Conservation (phyloP, 805 yeast genomes). For the Lipomyces oligophaga region DNA sequence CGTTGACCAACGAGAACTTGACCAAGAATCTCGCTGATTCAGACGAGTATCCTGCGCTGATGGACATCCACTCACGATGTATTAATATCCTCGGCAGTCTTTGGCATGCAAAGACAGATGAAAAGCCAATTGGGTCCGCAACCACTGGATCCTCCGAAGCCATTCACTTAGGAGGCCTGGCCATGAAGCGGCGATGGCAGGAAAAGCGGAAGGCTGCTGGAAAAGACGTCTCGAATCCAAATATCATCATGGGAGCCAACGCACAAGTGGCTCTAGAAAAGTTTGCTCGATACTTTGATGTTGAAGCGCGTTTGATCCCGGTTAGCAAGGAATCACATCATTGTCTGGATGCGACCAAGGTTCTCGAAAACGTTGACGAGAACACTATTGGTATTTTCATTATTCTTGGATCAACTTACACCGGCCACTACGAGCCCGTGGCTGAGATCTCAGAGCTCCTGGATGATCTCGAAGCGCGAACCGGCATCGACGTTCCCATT, state of each 20-base stretch:
- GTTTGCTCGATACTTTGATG: conserved; percentile 91
- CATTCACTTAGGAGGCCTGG: conserved; percentile 87
- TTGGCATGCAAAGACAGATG: conserved; percentile 66
- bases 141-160: conserved; percentile 95
- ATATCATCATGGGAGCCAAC: conserved; percentile 86
- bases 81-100: conserved; percentile 71
- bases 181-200: conserved; percentile 90
- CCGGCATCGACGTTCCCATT: conserved; percentile 67
- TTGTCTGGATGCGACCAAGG: conserved; percentile 56
- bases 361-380: conserved; percentile 71
- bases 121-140: conserved; percentile 72
- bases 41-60: conserved; percentile 86
- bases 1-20: conserved; percentile 62
- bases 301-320: conserved; percentile 72
- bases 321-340: conserved; percentile 59
- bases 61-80: conserved; percentile 77
- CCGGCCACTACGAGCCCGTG: conserved; percentile 87
- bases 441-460: conserved; percentile 56
- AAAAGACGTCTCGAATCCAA: conserved; percentile 61
- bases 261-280: conserved; percentile 93
- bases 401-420: conserved; percentile 85
- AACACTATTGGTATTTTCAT: conserved; percentile 90
- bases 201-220: conserved; percentile 57
- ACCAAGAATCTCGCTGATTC: conserved; percentile 88
- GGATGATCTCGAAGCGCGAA: conserved; percentile 63